Percentiles rank a stretch among this genome's conserved stretches.
phyloP scores from a whole-genome alignment of 169 alveolate species.

The Perkinsus olseni region DNA sequence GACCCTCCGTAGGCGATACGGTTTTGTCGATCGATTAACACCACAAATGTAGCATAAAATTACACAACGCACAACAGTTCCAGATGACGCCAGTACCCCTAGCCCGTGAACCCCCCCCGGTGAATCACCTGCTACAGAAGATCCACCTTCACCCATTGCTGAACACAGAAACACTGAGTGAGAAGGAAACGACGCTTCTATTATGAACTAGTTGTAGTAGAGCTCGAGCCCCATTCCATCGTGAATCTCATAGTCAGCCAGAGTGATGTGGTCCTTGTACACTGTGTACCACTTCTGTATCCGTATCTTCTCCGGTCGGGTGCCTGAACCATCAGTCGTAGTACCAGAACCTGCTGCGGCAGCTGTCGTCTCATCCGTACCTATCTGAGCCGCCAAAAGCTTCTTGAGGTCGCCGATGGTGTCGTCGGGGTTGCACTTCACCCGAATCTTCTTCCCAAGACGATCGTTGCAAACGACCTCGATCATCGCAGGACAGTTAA shows the following conservation, averaged over 20 bases:
- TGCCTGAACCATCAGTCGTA: slow-evolving; percentile 56
- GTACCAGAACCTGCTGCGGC: neutral
- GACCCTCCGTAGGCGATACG: too few species aligned
- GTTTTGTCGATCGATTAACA: too few species aligned
- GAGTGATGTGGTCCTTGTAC: slow-evolving; percentile 94
- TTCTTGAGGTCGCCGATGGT: slow-evolving; percentile 91
- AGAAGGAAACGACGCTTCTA: too few species aligned
- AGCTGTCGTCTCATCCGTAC: too few species aligned
- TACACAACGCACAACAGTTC: too few species aligned
- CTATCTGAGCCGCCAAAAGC: slow-evolving; percentile 94
- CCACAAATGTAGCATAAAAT: too few species aligned
- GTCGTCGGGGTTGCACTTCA: slow-evolving; percentile 93
- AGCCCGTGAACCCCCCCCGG: too few species aligned
- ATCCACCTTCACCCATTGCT: too few species aligned
- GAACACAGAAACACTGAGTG: too few species aligned
- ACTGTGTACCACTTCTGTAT: slow-evolving; percentile 91
- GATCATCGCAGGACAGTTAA: slow-evolving; percentile 58
- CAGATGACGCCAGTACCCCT: too few species aligned
- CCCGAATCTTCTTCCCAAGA: slow-evolving; percentile 93
- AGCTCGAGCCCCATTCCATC: slow-evolving; percentile 97
- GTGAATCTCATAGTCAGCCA: slow-evolving; percentile 95
- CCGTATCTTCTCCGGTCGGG: slow-evolving; percentile 91
- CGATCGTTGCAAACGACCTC: slow-evolving; percentile 95
- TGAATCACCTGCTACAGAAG: too few species aligned
- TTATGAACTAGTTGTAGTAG: slow-evolving; percentile 78